Conservation (phyloP, 768 basidiomycete species). For the Mycena galericulata region DNA sequence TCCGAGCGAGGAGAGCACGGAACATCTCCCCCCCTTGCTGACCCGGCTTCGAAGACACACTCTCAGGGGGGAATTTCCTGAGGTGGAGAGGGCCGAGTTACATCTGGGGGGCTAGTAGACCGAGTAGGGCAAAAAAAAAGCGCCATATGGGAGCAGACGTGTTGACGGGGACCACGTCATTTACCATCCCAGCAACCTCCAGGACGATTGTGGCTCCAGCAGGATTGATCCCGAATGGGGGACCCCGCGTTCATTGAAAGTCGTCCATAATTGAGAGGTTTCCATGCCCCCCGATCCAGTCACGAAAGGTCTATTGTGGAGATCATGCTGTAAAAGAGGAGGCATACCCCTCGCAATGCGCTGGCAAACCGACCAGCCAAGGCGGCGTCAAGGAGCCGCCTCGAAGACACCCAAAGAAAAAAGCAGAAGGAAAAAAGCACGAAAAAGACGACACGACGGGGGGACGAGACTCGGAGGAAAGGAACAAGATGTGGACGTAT, state of each 20-base stretch:
- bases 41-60: not conserved
- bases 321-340: not conserved
- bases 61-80: slow-evolving; percentile 5
- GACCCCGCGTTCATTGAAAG: not conserved
- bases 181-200: not conserved
- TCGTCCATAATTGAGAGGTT: not conserved
- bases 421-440: not conserved
- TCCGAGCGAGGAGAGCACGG: slow-evolving; percentile 20
- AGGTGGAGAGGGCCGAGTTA: slow-evolving; percentile 1
- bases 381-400: not conserved
- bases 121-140: too few relatives aligned
- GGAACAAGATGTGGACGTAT: too few relatives aligned
- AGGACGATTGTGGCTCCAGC: slow-evolving; percentile 9
- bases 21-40: slow-evolving; percentile 14
- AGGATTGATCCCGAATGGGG: not conserved
- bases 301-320: not conserved
- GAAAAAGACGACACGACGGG: not conserved
- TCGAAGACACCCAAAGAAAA: not conserved
- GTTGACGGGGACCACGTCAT: not conserved
- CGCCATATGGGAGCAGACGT: slow-evolving; percentile 1
- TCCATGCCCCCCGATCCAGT: slow-evolving; percentile 1
- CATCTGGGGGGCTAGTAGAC: slow-evolving; percentile 16
- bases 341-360: slow-evolving; percentile 7
- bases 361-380: not conserved
- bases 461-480: not conserved